Evolutionary conservation across 2,329 filamentous ascomycete genomes (phyloP).

Genomic region (Ploettnerulaceae sp.): DNA sequence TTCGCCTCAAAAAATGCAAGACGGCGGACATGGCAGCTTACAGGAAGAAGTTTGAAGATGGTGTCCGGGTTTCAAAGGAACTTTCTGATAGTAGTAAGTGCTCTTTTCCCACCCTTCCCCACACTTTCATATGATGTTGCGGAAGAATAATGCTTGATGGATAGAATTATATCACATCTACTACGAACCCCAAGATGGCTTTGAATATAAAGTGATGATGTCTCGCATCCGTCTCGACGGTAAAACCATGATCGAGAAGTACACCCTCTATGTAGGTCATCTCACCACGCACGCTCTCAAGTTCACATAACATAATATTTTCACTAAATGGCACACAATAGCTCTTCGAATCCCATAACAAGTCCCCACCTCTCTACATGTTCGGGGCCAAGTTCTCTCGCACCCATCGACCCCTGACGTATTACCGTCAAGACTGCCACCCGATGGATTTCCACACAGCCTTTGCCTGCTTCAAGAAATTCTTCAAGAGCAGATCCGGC

Average conservation of each 20-base stretch:
- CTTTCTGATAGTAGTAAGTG: conserved; percentile 48
- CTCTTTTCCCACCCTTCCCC: background rate
- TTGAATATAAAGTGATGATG: conserved; percentile 60
- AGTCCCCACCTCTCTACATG: conserved; percentile 53
- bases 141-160: conserved; percentile 10
- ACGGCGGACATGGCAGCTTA: conserved; percentile 37
- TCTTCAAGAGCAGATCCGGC: conserved; percentile 55
- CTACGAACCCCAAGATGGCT: conserved; percentile 54
- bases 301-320: background rate
- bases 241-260: conserved; percentile 49
- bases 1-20: conserved; percentile 32
- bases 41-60: conserved; percentile 33
- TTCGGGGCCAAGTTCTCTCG: conserved; percentile 47
- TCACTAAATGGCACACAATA: conserved; percentile 32
- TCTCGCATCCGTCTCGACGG: conserved; percentile 44
- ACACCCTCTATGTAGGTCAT: conserved; percentile 9
- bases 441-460: conserved; percentile 42
- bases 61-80: conserved; percentile 35
- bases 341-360: conserved; percentile 62
- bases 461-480: conserved; percentile 47
- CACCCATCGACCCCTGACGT: conserved; percentile 29
- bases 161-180: conserved; percentile 61
- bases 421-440: conserved; percentile 37
- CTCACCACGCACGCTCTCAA: no score
- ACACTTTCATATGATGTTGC: background rate